Evolutionary conservation across 2,329 filamentous ascomycete genomes (phyloP).

Genomic region (Alternaria ethzedia): DNA sequence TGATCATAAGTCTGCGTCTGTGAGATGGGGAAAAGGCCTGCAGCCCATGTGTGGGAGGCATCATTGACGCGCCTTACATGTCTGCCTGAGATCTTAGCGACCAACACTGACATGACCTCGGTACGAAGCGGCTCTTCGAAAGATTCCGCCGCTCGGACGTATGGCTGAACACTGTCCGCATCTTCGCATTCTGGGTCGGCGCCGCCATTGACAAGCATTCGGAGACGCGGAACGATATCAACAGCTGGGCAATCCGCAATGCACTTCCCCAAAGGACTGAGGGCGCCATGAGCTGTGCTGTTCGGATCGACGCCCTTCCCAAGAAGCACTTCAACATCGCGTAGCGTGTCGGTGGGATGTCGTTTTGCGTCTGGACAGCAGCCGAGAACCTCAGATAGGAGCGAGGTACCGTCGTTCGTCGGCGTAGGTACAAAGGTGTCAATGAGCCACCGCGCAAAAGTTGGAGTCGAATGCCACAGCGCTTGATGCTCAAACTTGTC

Average conservation of each 20-base stretch:
- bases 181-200: conserved; percentile 38
- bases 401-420: conserved; percentile 20
- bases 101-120: conserved; percentile 33
- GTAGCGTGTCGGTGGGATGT: conserved; percentile 38
- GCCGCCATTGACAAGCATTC: conserved; percentile 35
- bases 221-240: conserved; percentile 34
- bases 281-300: conserved; percentile 14
- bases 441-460: conserved; percentile 29
- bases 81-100: conserved; percentile 30
- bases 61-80: conserved; percentile 15
- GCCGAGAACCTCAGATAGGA: conserved; percentile 41
- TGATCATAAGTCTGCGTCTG: conserved; percentile 29
- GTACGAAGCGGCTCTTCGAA: conserved; percentile 35
- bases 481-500: conserved; percentile 40
- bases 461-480: conserved; percentile 42
- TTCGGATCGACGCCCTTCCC: conserved; percentile 38
- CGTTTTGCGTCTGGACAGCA: conserved; percentile 38
- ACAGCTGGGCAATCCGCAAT: conserved; percentile 35
- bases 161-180: conserved; percentile 27
- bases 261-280: conserved; percentile 34
- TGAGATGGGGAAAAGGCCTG: conserved; percentile 37
- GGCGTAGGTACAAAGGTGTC: conserved; percentile 21
- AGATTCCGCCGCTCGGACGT: conserved; percentile 33
- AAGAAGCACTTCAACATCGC: conserved; percentile 39
- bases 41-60: conserved; percentile 22